Conservation (phyloP, 1,139 yeast genomes). For the Candida buenavistaensis region DNA sequence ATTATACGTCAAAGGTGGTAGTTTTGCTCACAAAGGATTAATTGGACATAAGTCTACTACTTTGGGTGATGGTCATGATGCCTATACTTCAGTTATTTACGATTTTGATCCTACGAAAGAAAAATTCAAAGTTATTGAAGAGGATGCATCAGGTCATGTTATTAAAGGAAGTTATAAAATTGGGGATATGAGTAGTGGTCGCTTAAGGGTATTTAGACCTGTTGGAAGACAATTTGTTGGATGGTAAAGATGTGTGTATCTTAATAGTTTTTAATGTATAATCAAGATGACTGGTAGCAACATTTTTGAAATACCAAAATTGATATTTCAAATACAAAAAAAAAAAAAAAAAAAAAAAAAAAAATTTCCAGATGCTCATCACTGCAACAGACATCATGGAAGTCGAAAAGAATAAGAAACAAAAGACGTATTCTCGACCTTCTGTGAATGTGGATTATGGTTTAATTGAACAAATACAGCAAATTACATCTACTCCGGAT, state of each 20-base stretch:
- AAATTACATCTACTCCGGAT: conserved; percentile 13
- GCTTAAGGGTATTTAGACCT: conserved; percentile 75
- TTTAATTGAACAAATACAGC: conserved; percentile 14
- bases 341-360: no score
- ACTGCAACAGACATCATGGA: conserved; percentile 7
- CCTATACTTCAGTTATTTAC: conserved; percentile 46
- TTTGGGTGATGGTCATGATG: conserved; percentile 38
- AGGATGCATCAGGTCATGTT: conserved; percentile 53
- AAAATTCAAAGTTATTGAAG: conserved; percentile 74
- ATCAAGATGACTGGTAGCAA: no score
- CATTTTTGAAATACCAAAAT: no score
- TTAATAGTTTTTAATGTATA: no score
- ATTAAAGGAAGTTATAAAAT: conserved; percentile 65
- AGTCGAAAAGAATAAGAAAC: conserved; percentile 6
- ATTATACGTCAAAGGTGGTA: conserved; percentile 70
- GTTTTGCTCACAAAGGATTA: conserved; percentile 67
- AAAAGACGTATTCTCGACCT: conserved; percentile 10
- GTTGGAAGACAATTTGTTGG: conserved; percentile 33
- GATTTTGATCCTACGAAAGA: conserved; percentile 77
- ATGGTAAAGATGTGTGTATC: background rate
- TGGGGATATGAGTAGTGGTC: conserved; percentile 75
- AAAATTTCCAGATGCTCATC: no score
- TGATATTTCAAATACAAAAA: no score
- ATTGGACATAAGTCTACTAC: conserved; percentile 48
- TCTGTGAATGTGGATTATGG: conserved; percentile 16